Evolutionary conservation across 345 rosid genomes (phyloP).

Genomic region (Reutealis trisperma): DNA sequence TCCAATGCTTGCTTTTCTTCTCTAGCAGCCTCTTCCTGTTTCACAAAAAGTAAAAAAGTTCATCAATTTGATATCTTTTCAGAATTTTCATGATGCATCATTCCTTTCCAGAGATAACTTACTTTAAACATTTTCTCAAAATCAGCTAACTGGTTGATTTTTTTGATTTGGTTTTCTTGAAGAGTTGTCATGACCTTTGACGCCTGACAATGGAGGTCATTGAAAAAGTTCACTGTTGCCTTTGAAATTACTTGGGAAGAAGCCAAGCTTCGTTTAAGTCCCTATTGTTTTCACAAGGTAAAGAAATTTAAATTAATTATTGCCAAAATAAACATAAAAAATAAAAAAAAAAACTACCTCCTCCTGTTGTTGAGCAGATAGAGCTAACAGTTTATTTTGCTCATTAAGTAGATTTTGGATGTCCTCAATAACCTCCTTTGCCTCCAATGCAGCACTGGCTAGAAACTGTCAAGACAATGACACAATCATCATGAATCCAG

Average conservation of each 20-base stretch:
- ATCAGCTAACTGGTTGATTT: slow-evolving; percentile 45
- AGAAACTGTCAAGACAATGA: slow-evolving; percentile 55
- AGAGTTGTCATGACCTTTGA: slow-evolving; percentile 41
- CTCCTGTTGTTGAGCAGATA: slow-evolving; percentile 64
- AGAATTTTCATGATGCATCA: neutral
- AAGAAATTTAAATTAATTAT: neutral
- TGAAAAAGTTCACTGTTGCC: slow-evolving; percentile 53
- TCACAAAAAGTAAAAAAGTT: slow-evolving; percentile 12
- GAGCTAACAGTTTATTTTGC: slow-evolving; percentile 59
- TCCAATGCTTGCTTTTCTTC: slow-evolving; percentile 74
- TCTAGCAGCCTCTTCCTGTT: slow-evolving; percentile 76
- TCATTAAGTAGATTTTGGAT: slow-evolving; percentile 58
- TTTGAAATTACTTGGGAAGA: slow-evolving; percentile 63
- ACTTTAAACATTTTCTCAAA: slow-evolving; percentile 72
- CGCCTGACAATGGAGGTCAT: slow-evolving; percentile 63
- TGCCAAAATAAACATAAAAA: too few relatives aligned
- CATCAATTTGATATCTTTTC: slow-evolving; percentile 3
- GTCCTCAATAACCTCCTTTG: slow-evolving; percentile 50
- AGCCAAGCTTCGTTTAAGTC: slow-evolving; percentile 51
- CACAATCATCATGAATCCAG: neutral
- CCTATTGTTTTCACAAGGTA: slow-evolving; percentile 40
- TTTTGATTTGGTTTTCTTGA: slow-evolving; percentile 57
- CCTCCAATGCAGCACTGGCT: slow-evolving; percentile 47
- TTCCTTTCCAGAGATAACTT: slow-evolving; percentile 12
- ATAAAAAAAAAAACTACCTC: slow-evolving; percentile 38